Percentiles rank a stretch among this genome's conserved stretches.
Conservation (phyloP, 164 flowering plant species). For the Piper longum region DNA sequence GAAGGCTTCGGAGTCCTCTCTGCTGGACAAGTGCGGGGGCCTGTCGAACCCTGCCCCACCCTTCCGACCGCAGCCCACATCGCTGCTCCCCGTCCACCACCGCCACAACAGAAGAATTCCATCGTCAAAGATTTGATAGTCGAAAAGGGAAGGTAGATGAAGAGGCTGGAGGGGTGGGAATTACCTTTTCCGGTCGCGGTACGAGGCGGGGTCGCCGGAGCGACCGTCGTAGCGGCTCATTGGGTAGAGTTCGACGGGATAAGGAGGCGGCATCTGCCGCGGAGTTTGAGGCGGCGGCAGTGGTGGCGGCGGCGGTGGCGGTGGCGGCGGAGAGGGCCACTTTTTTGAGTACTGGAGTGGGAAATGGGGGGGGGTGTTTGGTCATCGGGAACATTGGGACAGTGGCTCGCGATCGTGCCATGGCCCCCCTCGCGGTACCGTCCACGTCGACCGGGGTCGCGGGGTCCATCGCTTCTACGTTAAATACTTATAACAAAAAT, state of each 20-base stretch:
- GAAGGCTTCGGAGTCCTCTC: conserved; percentile 27
- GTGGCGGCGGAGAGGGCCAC: too few species aligned
- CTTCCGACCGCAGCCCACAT: conserved; percentile 44
- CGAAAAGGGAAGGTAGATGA: not conserved
- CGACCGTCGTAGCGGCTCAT: conserved; percentile 96
- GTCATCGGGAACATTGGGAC: too few species aligned
- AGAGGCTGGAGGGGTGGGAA: not conserved
- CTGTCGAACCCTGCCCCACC: conserved; percentile 9
- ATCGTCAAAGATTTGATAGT: conserved; percentile 31
- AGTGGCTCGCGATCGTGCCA: too few species aligned
- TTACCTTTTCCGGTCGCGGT: conserved; percentile 85
- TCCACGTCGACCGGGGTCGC: too few species aligned
- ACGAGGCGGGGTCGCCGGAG: conserved; percentile 72
- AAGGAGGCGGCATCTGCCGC: conserved; percentile 12
- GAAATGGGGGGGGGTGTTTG: too few species aligned
- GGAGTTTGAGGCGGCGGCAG: too few species aligned
- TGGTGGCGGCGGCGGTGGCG: too few species aligned
- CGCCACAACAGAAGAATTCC: conserved; percentile 33
- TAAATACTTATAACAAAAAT: too few species aligned
- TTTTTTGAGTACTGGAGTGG: too few species aligned
- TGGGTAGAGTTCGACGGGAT: not conserved
- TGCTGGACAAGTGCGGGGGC: conserved; percentile 18
- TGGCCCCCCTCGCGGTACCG: too few species aligned
- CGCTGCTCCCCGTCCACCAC: conserved; percentile 21
- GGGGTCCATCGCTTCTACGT: too few species aligned